Percentiles rank a stretch among this genome's conserved stretches.
Conservation (phyloP, 164 flowering plant species). For the Echeveria elegans region DNA sequence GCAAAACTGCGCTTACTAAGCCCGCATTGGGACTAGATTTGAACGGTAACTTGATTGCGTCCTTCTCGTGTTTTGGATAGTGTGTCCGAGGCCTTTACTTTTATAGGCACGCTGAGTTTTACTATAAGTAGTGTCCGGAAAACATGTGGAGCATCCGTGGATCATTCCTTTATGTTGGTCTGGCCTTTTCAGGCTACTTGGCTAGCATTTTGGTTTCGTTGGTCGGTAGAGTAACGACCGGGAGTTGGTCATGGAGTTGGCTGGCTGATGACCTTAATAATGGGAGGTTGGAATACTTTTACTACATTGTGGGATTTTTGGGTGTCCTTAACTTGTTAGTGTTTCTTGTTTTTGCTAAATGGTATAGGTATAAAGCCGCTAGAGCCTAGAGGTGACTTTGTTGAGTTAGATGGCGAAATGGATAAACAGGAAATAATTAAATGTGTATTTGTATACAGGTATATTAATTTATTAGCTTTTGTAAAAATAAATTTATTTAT, state of each 20-base stretch:
- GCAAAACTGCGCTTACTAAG: conserved; percentile 21
- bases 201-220: conserved; percentile 29
- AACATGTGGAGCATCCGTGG: conserved; percentile 57
- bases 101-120: conserved; percentile 47
- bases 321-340: conserved; percentile 33
- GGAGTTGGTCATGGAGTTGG: conserved; percentile 28
- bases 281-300: conserved; percentile 35
- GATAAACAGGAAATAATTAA: too few species aligned
- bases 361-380: conserved; percentile 57
- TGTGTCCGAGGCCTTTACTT: conserved; percentile 41
- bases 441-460: too few species aligned
- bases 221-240: conserved; percentile 29
- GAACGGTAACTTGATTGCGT: conserved; percentile 24
- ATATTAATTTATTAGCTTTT: too few species aligned
- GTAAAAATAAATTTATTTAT: too few species aligned
- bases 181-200: conserved; percentile 37
- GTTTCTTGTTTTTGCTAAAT: conserved; percentile 32
- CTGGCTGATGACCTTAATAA: conserved; percentile 32
- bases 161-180: conserved; percentile 25
- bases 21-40: conserved; percentile 19
- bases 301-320: conserved; percentile 30
- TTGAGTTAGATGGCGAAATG: too few species aligned
- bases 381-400: not conserved
- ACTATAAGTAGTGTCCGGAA: conserved; percentile 63
- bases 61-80: conserved; percentile 51